phyloP scores from a whole-genome alignment of 2,329 filamentous ascomycete genomes.

The Fusarium lyarnte region DNA sequence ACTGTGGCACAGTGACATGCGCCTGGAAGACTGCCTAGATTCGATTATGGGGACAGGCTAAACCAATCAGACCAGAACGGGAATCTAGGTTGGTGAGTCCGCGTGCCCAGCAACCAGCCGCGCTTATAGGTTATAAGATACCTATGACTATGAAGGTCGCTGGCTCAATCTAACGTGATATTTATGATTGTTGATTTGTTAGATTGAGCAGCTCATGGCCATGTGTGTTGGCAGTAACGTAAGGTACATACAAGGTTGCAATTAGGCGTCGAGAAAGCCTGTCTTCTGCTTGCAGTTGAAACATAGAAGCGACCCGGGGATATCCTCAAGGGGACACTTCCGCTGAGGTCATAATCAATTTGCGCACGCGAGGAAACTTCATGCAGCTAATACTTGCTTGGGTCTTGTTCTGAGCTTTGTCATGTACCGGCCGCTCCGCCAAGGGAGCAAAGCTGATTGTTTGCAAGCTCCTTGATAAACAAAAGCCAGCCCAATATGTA shows the following conservation, averaged over 20 bases:
- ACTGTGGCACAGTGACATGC: conserved; percentile 39
- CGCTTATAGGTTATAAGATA: background rate
- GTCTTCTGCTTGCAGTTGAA: conserved; percentile 11
- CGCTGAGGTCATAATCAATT: conserved; percentile 7
- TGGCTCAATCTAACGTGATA: conserved; percentile 9
- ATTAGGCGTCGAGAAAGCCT: background rate
- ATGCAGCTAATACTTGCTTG: conserved; percentile 1
- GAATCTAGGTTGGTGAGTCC: conserved; percentile 1
- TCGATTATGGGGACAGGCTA: conserved; percentile 2
- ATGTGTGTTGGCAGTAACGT: conserved; percentile 5
- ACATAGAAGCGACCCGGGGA: conserved; percentile 20
- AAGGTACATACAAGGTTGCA: background rate
- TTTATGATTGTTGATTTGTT: conserved; percentile 7
- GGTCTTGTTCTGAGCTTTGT: background rate
- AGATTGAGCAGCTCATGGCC: conserved; percentile 9
- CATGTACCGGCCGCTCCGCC: background rate
- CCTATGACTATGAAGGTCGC: conserved; percentile 9
- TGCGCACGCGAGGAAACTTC: background rate
- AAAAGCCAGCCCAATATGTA: background rate
- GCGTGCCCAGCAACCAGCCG: conserved; percentile 2
- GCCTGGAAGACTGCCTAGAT: conserved; percentile 14
- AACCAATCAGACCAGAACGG: conserved; percentile 19
- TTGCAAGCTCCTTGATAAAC: background rate
- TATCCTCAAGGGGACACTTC: conserved; percentile 8
- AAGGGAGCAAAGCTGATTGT: background rate